Evolutionary conservation across 1,284 basidiomycete species (phyloP).

Genomic region (Cryptococcus depauperatus): DNA sequence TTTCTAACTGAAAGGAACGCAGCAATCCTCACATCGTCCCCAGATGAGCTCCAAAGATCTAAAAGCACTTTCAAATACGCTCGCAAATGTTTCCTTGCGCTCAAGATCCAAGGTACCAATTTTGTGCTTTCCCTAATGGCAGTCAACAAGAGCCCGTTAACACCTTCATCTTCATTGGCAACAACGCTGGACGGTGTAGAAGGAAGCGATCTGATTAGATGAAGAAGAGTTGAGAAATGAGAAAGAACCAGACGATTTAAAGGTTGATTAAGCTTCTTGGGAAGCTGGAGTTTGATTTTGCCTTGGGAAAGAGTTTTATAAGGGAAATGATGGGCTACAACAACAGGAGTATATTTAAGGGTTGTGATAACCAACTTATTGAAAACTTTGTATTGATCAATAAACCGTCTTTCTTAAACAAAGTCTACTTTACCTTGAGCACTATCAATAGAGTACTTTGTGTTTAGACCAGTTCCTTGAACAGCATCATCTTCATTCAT

Average conservation of each 20-base stretch:
- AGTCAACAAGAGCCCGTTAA: conserved; percentile 52
- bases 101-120: conserved; percentile 74
- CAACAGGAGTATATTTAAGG: conserved; percentile 82
- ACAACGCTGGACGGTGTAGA: conserved; percentile 41
- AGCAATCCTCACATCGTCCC: conserved; percentile 76
- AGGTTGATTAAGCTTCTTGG: conserved; percentile 55
- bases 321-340: conserved; percentile 79
- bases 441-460: conserved; percentile 74
- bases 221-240: conserved; percentile 76
- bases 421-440: conserved; percentile 53
- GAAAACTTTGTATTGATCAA: conserved; percentile 56
- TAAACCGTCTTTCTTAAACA: background rate
- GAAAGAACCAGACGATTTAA: conserved; percentile 85
- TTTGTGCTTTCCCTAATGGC: conserved; percentile 76
- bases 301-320: conserved; percentile 74
- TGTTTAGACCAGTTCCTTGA: conserved; percentile 38
- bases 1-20: conserved; percentile 79
- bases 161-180: conserved; percentile 30
- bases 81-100: conserved; percentile 73
- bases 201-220: conserved; percentile 71
- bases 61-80: conserved; percentile 78
- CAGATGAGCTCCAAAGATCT: conserved; percentile 70
- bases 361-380: conserved; percentile 84
- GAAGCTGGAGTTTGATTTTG: conserved; percentile 55
- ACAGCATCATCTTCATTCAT: conserved; percentile 78